Conservation (phyloP, 2,329 filamentous ascomycete genomes). For the Cladosporium sp. region DNA sequence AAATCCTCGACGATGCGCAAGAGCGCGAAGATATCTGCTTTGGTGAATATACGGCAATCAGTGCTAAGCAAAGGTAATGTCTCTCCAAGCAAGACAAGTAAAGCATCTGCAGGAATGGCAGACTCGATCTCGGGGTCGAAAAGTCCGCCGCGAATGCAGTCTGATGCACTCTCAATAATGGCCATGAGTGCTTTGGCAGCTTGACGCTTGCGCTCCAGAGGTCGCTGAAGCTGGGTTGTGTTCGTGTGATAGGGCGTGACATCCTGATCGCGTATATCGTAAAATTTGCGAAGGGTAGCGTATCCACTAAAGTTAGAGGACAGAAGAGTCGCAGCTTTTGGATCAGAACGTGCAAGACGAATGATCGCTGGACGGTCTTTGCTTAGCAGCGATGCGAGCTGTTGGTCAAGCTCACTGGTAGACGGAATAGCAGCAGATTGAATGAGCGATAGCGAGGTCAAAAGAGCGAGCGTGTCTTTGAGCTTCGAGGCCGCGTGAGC, state of each 20-base stretch:
- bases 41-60: conserved; percentile 29
- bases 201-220: conserved; percentile 61
- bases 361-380: conserved; percentile 69
- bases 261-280: conserved; percentile 77
- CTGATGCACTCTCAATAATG: conserved; percentile 80
- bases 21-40: conserved; percentile 25
- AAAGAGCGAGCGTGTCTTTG: conserved; percentile 76
- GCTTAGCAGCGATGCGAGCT: conserved; percentile 65
- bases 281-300: conserved; percentile 84
- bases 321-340: conserved; percentile 76
- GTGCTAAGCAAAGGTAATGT: conserved; percentile 68
- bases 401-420: conserved; percentile 65
- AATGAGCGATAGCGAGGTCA: conserved; percentile 82
- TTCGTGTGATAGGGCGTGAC: conserved; percentile 30
- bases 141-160: conserved; percentile 85
- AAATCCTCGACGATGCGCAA: conserved; percentile 30
- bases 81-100: conserved; percentile 80
- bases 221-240: conserved; percentile 42
- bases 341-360: conserved; percentile 67
- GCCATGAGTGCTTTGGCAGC: conserved; percentile 72
- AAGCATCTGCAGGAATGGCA: conserved; percentile 82
- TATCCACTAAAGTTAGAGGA: conserved; percentile 88
- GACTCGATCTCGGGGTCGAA: conserved; percentile 77
- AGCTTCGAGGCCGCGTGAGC: conserved; percentile 75
- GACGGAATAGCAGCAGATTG: conserved; percentile 79